Evolutionary conservation across 352 stramenopile genomes (phyloP), one percentile per base, ranked within the genome.

Genomic region (Phytopythium sindhum): DNA sequence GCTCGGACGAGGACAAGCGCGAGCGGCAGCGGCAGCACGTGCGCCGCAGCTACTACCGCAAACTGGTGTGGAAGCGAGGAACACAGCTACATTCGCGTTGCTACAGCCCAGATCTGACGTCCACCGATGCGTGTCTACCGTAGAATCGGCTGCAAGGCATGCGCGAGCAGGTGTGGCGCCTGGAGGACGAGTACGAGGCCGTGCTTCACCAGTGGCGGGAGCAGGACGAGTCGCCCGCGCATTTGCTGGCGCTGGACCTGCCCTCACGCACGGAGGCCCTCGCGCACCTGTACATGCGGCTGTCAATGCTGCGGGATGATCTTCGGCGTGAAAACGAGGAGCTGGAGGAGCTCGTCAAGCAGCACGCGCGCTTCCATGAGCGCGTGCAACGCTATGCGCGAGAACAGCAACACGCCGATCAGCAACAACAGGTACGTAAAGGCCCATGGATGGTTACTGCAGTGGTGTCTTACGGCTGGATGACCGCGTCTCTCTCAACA

Each of bases 11-110:
- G 24, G 54, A 57, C 26, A 78, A 67, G 57, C 73, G 78, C 19
- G 74, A 73, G 65, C 77, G 79, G 4, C 80, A 90, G 67, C 78
- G 80, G 15, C 71, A 86, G 67, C 77, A 90, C 57, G 81, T 89
- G 37, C 77, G 71, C 42, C 70, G 70, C 55, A 79, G 66, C 54
- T 81, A 84, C 65, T 67, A 80, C 52, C 65, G 73, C 2, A 67
- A 78, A 48, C 70, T 76, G 64, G 75, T 75, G 17, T 35, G 31
- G 31, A 35, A 35, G 8, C 31, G 31, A 35, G 31, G 31, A 35
- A 35, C 31, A 35, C 31, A 35, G 31, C 31, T 35, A 8, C 8
- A 8, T 8, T 3, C 31, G 31, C 8, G 31, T 35, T 35, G 51
- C 23, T 23, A 28, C 6, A 7, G 47, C 23, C 33, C 47, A 4